Evolutionary conservation across 2,329 filamentous ascomycete genomes (phyloP).

Genomic region (Diplodia mutila): DNA sequence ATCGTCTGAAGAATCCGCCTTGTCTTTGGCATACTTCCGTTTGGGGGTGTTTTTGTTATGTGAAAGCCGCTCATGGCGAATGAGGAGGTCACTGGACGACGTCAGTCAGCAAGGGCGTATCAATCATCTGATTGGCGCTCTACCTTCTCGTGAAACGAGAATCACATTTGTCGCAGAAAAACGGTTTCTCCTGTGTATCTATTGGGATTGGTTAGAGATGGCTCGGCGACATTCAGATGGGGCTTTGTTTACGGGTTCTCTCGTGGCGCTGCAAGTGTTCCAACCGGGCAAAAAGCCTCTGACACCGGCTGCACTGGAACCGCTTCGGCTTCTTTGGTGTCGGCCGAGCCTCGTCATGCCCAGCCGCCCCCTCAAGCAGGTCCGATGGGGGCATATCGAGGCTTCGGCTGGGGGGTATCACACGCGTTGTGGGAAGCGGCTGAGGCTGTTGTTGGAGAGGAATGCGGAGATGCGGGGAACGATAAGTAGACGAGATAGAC

Average conservation of each 20-base stretch:
- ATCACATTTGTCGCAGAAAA: constrained; percentile 45
- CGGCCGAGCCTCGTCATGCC: constrained; percentile 30
- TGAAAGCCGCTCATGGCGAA: constrained; percentile 46
- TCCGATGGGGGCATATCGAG: not conserved
- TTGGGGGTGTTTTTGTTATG: constrained; percentile 36
- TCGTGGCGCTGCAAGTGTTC: constrained; percentile 49
- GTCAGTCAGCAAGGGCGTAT: not conserved
- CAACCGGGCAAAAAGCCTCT: constrained; percentile 42
- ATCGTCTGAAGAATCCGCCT: constrained; percentile 25
- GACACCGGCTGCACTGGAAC: constrained; percentile 40
- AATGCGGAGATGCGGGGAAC: constrained; percentile 22
- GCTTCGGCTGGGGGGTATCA: not conserved
- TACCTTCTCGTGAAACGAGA: constrained; percentile 50
- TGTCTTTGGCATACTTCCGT: constrained; percentile 1
- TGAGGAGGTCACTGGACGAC: constrained; percentile 42
- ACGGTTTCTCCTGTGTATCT: constrained; percentile 49
- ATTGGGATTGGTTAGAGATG: constrained; percentile 27
- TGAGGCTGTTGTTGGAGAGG: not conserved
- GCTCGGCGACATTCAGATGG: not conserved
- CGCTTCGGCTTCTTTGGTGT: constrained; percentile 42
- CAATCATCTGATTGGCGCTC: not conserved
- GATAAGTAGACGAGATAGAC: not conserved
- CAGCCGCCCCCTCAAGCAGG: constrained; percentile 33
- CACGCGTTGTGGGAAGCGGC: not conserved
- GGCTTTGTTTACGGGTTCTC: constrained; percentile 40